A percentile compares a stretch with the other conserved stretches of the same genome.
Evolutionary conservation across 164 flowering plant genomes (phyloP).

Genomic region (Dillenia turbinata): DNA sequence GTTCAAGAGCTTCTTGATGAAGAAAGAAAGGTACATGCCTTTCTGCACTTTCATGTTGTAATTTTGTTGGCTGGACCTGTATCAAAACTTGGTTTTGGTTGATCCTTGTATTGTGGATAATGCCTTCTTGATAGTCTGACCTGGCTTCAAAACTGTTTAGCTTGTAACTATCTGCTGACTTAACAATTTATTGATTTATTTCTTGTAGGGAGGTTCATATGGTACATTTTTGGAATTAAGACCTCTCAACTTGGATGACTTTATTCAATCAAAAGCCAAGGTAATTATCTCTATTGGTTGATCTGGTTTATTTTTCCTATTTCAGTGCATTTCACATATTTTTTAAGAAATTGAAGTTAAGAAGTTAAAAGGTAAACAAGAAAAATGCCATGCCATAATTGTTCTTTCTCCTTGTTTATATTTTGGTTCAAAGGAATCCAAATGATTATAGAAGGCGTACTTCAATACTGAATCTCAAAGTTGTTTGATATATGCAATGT

Average conservation of each 20-base stretch:
- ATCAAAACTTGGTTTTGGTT: background rate
- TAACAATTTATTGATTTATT: conserved; percentile 1
- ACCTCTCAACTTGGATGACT: conserved; percentile 75
- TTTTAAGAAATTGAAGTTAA: too few relatives aligned
- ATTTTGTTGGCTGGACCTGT: background rate
- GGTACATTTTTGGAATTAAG: conserved; percentile 37
- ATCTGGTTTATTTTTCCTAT: background rate
- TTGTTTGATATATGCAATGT: too few relatives aligned
- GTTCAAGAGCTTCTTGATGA: conserved; percentile 88
- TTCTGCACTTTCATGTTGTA: background rate
- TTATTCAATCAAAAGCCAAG: conserved; percentile 83
- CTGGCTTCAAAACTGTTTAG: too few relatives aligned
- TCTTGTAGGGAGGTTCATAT: conserved; percentile 33
- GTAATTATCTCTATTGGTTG: conserved; percentile 21
- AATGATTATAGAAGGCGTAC: too few relatives aligned
- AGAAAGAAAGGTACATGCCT: conserved; percentile 48
- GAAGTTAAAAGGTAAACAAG: too few relatives aligned
- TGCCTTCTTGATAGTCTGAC: too few relatives aligned
- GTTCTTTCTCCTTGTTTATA: too few relatives aligned
- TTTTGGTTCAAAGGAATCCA: too few relatives aligned
- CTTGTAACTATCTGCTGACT: background rate
- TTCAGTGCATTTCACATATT: background rate
- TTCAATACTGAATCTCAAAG: too few relatives aligned
- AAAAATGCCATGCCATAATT: too few relatives aligned
- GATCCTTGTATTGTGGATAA: background rate